Conservation (phyloP, 1,284 basidiomycete genomes). For the Trichosporon sp. region DNA sequence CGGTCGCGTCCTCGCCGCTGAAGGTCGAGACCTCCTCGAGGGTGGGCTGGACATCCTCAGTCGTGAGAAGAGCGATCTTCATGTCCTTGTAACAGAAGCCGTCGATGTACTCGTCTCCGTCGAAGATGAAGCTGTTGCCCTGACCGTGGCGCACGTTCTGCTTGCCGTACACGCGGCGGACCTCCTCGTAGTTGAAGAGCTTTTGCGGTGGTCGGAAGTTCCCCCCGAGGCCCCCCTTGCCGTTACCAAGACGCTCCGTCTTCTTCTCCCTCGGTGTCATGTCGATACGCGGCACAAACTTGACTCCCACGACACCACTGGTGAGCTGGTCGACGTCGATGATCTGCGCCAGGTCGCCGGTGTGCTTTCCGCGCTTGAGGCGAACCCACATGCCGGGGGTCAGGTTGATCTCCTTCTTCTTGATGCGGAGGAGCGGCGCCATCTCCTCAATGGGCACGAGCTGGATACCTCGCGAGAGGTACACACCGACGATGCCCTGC, state of each 20-base stretch:
- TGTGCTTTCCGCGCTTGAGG: constrained; percentile 87
- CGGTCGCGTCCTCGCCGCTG: constrained; percentile 53
- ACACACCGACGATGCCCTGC: constrained; percentile 87
- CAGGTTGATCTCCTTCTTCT: constrained; percentile 84
- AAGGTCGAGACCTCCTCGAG: constrained; percentile 95
- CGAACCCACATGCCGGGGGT: constrained; percentile 91
- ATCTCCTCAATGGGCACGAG: constrained; percentile 98
- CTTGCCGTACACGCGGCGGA: constrained; percentile 77
- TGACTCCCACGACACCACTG: constrained; percentile 64
- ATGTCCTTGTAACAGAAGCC: constrained; percentile 98
- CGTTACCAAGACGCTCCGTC: constrained; percentile 53
- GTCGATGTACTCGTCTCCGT: constrained; percentile 86
- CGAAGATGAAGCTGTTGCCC: constrained; percentile 73
- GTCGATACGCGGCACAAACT: constrained; percentile 95
- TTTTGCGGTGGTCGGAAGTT: constrained; percentile 72
- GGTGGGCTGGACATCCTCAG: constrained; percentile 90
- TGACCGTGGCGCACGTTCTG: constrained; percentile 62
- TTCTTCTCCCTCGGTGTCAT: constrained; percentile 84
- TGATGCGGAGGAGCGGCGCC: constrained; percentile 92
- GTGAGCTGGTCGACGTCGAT: constrained; percentile 92
- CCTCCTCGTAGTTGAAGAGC: constrained; percentile 92
- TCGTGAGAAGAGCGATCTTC: constrained; percentile 69
- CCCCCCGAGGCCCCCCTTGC: constrained; percentile 26
- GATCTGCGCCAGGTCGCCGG: constrained; percentile 92
- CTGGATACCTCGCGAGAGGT: constrained; percentile 66